Conservation (phyloP, 495 filamentous ascomycete species). For the Eremomyces bilateralis region DNA sequence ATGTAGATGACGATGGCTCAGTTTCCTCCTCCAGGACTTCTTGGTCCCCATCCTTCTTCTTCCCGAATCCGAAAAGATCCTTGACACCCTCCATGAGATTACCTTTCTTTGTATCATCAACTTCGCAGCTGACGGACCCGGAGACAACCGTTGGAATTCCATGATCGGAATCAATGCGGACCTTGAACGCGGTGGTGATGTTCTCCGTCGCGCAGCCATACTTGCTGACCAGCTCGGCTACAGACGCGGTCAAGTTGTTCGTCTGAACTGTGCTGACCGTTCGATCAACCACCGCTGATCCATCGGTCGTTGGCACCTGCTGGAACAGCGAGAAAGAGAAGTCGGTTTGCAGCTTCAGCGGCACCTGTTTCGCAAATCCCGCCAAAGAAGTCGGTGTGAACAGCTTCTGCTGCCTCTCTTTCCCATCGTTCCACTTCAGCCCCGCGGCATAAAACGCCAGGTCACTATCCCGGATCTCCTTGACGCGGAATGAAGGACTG, state of each 20-base stretch:
- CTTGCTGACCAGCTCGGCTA: constrained; percentile 48
- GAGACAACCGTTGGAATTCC: constrained; percentile 66
- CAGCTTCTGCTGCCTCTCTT: constrained; percentile 49
- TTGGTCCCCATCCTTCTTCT: constrained; percentile 55
- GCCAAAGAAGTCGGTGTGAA: constrained; percentile 61
- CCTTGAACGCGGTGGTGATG: constrained; percentile 56
- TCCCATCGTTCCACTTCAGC: constrained; percentile 40
- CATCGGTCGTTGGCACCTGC: constrained; percentile 25
- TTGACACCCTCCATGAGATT: constrained; percentile 83
- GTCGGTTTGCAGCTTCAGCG: constrained; percentile 66
- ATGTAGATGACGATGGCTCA: constrained; percentile 6
- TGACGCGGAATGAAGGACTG: constrained; percentile 87
- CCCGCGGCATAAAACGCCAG: constrained; percentile 46
- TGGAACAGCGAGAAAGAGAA: constrained; percentile 69
- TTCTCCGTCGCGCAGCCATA: constrained; percentile 55
- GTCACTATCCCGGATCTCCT: constrained; percentile 73
- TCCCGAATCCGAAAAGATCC: constrained; percentile 80
- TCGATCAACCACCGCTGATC: constrained; percentile 25
- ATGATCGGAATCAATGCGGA: constrained; percentile 47
- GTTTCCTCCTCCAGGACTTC: constrained; percentile 42
- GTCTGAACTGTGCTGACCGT: constrained; percentile 38
- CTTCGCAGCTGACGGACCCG: constrained; percentile 66
- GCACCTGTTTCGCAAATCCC: constrained; percentile 67
- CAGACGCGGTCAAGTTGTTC: constrained; percentile 64
- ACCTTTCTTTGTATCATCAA: constrained; percentile 45